Evolutionary conservation across 306 rosid species (phyloP).

Genomic region (Morella rubra): DNA sequence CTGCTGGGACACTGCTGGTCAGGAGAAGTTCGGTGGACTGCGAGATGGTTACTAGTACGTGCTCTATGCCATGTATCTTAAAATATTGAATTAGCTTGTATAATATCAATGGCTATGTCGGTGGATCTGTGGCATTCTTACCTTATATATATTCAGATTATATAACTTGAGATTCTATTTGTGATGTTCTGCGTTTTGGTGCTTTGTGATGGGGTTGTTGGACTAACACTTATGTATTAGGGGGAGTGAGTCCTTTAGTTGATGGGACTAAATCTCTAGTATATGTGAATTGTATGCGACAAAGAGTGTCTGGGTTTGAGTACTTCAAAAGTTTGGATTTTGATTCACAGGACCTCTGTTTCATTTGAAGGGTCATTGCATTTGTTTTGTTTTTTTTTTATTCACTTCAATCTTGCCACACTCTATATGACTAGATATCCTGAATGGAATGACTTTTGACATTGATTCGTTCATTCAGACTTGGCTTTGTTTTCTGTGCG

Average conservation of each 20-base stretch:
- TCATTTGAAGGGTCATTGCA: neutral
- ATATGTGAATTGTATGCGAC: too few species aligned
- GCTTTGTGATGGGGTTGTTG: too few species aligned
- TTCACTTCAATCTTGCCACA: too few species aligned
- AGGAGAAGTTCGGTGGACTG: conserved; percentile 37
- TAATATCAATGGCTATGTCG: neutral
- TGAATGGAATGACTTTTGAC: too few species aligned
- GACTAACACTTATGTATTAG: neutral
- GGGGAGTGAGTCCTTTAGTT: neutral
- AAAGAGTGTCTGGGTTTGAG: neutral
- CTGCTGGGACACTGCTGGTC: conserved; percentile 42
- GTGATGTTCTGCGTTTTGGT: too few species aligned
- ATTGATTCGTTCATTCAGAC: neutral
- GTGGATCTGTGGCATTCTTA: neutral
- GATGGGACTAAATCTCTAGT: too few species aligned
- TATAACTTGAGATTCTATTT: too few species aligned
- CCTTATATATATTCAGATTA: neutral
- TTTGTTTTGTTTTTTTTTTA: too few species aligned
- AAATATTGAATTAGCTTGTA: neutral
- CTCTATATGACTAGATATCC: too few species aligned
- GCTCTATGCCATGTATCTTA: neutral
- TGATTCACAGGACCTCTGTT: neutral
- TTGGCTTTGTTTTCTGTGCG: neutral
- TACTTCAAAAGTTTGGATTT: neutral
- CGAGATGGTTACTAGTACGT: conserved; percentile 36